Conservation (phyloP, 2,329 filamentous ascomycete genomes). For the Fusarium sp. region DNA sequence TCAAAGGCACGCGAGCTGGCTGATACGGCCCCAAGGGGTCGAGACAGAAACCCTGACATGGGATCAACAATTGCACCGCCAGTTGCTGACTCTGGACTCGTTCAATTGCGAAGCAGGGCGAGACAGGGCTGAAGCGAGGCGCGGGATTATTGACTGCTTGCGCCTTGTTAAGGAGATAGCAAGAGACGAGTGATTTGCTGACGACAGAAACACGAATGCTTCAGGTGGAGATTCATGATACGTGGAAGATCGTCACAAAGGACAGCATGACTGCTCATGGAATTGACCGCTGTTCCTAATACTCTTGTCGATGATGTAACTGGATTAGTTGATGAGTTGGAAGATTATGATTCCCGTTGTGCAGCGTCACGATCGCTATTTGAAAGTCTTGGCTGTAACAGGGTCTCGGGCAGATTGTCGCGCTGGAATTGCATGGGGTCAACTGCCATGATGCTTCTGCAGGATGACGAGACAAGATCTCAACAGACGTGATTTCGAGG, state of each 20-base stretch:
- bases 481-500: background rate
- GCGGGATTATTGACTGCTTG: slow-evolving; percentile 31
- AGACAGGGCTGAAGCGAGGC: slow-evolving; percentile 39
- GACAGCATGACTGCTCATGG: slow-evolving; percentile 10
- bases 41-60: slow-evolving; percentile 20
- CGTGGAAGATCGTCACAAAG: slow-evolving; percentile 34
- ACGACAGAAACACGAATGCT: slow-evolving; percentile 28
- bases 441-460: slow-evolving; percentile 2
- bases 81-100: slow-evolving; percentile 16
- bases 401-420: slow-evolving; percentile 34
- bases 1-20: slow-evolving; percentile 38
- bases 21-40: slow-evolving; percentile 9
- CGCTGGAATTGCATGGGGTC: slow-evolving; percentile 38
- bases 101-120: slow-evolving; percentile 24
- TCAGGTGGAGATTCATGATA: slow-evolving; percentile 38
- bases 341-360: slow-evolving; percentile 29
- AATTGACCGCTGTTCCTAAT: slow-evolving; percentile 36
- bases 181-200: slow-evolving; percentile 28
- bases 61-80: slow-evolving; percentile 21
- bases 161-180: slow-evolving; percentile 22
- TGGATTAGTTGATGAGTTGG: slow-evolving; percentile 23
- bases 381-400: slow-evolving; percentile 46
- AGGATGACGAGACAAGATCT: slow-evolving; percentile 10
- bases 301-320: slow-evolving; percentile 33
- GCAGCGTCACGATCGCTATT: slow-evolving; percentile 39